A percentile compares a stretch with the other conserved stretches of the same genome.
Conservation (phyloP, 192 early-diverging fungal genomes). For the Chytriomyces sp. region DNA sequence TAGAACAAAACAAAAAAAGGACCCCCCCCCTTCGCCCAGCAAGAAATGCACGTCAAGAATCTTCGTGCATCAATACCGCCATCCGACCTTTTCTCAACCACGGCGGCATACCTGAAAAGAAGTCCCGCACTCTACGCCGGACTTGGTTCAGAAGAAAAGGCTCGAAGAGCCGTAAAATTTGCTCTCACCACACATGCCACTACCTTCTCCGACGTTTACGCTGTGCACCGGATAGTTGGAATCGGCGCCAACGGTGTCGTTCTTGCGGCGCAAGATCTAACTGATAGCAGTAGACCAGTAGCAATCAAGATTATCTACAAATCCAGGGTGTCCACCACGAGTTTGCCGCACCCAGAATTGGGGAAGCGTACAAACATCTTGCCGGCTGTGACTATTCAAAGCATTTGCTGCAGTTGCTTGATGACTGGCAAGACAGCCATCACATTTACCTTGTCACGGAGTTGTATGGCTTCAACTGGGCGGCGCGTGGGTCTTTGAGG, state of each 20-base stretch:
- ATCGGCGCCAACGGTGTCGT: slow-evolving; percentile 39
- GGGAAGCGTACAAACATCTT: no score
- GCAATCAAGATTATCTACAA: slow-evolving; percentile 32
- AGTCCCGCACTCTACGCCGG: no score
- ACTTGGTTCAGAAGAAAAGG: slow-evolving; percentile 8
- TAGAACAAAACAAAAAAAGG: no score
- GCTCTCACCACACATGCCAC: background rate
- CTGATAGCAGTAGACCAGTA: background rate
- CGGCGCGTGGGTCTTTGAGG: background rate
- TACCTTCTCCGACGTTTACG: background rate
- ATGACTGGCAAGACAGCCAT: slow-evolving; percentile 12
- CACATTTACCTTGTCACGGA: slow-evolving; percentile 22
- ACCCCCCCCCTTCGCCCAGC: no score
- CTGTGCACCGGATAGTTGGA: slow-evolving; percentile 19
- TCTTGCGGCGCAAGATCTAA: slow-evolving; percentile 14
- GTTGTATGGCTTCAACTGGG: slow-evolving; percentile 11
- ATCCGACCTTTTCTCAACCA: no score
- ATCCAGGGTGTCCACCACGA: background rate
- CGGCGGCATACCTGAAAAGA: no score
- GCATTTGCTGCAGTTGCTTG: background rate
- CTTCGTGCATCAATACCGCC: no score
- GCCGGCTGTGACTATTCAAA: no score
- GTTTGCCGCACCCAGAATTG: no score
- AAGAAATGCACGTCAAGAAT: no score
- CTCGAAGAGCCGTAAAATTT: slow-evolving; percentile 3